Base-by-base conservation (phyloP, 805 yeast genomes). In the Wickerhamiella occidentalis region DNA sequence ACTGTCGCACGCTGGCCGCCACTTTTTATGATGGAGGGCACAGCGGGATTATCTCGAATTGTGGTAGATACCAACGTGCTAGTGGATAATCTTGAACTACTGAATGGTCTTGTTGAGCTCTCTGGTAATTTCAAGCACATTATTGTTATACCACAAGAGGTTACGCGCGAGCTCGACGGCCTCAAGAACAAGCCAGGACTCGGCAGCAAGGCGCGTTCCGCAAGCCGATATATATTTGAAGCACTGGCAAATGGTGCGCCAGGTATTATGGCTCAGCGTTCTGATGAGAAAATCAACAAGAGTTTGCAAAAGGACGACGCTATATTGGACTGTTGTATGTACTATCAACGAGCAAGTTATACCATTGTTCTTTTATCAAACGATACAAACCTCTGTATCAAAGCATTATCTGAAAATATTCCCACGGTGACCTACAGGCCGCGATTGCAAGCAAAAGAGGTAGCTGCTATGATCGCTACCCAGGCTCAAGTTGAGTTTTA, bases 31-130 rank as follows among this genome's bases (percentile, higher is more conserved):
- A 29, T 29, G 33, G 33, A 11, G n/a, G 33, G 11, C 13, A 13
- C 33, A 29, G 33, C 6, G 25, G 23, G 6, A 13, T 5, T n/a
- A 25, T 40, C 44, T 5, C 30, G 33, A 18, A 66, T 86, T 52
- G 79, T 87, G 0, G 68, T 85, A 0, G 96, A 88, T 61, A 88
- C 96, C 2, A 88, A 88, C 60, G 85, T 88, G 60, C 68, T 85
- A 12, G 64, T 88, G 2, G 76, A 86, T 1, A 87, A 86, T 60
- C 63, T 85, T 40, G 62, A 68, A 17, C 64, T 84, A 1, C 55
- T 87, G 7, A 78, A 81, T 43, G 72, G 71, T 0, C 59, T 88
- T 22, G 62, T 72, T 3, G 57, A 57, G 1, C 49, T 75, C 6
- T 72, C 72, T 3, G 46, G 54, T 0, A 52, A 63, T 11, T 79